Evolutionary conservation across 352 stramenopile genomes (phyloP).

Genomic region (Globisporangium cystogenes): DNA sequence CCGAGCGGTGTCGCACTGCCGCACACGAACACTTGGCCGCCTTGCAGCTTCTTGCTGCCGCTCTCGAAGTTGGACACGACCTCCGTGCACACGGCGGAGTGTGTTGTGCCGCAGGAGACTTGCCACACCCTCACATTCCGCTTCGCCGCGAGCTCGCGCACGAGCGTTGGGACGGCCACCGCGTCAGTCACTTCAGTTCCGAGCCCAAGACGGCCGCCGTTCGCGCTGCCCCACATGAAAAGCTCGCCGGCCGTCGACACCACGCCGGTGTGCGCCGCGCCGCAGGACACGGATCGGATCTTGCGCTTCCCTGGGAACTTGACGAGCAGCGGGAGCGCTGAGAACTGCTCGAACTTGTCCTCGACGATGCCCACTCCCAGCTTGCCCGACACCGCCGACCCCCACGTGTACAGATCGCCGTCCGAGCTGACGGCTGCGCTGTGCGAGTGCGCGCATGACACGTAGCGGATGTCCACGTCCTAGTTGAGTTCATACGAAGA

Average conservation of each 20-base stretch:
- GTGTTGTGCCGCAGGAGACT: constrained; percentile 60
- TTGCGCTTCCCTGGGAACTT: constrained; percentile 56
- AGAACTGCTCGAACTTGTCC: constrained; percentile 80
- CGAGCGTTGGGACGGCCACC: constrained; percentile 72
- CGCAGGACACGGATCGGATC: constrained; percentile 84
- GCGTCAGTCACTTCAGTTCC: constrained; percentile 56
- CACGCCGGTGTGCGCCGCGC: constrained; percentile 73
- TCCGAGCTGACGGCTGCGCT: constrained; percentile 75
- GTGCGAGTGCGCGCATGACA: constrained; percentile 82
- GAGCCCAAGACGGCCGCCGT: constrained; percentile 90
- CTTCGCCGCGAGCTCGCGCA: constrained; percentile 56
- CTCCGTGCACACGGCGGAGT: constrained; percentile 81
- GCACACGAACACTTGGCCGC: constrained; percentile 86
- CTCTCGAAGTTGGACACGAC: constrained; percentile 47
- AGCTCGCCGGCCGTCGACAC: constrained; percentile 64
- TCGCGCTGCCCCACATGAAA: constrained; percentile 90
- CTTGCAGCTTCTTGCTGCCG: constrained; percentile 57
- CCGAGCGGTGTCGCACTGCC: constrained; percentile 82
- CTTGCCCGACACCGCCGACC: constrained; percentile 74
- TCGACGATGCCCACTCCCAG: constrained; percentile 83
- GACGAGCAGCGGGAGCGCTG: constrained; percentile 57
- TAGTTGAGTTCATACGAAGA: constrained; percentile 4
- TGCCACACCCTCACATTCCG: constrained; percentile 69
- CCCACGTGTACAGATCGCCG: constrained; percentile 88
- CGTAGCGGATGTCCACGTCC: constrained; percentile 35